Evolutionary conservation across 768 basidiomycete species (phyloP).

Genomic region (Trametes cubensis): DNA sequence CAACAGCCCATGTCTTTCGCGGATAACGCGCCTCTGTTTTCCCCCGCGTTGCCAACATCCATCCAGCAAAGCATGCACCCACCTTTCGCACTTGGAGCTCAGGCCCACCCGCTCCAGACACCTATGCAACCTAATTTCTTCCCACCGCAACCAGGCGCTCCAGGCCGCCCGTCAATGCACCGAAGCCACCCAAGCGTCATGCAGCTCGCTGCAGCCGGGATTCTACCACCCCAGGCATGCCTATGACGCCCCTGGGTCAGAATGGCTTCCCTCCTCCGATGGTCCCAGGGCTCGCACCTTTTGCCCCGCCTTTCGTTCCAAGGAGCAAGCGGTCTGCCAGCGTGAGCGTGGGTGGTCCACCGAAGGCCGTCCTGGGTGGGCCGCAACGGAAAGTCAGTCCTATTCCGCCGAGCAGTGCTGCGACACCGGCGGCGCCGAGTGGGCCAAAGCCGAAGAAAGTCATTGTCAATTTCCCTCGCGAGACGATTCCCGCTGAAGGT

Average conservation of each 20-base stretch:
- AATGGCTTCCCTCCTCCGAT: slow-evolving; percentile 58
- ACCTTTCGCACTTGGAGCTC: slow-evolving; percentile 41
- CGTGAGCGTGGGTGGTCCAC: slow-evolving; percentile 82
- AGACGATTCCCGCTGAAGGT: slow-evolving; percentile 47
- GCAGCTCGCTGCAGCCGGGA: slow-evolving; percentile 62
- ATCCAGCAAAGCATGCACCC: slow-evolving; percentile 62
- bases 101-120: slow-evolving; percentile 55
- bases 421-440: slow-evolving; percentile 33
- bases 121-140: slow-evolving; percentile 73
- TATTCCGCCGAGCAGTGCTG: slow-evolving; percentile 45
- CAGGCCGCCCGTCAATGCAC: slow-evolving; percentile 54
- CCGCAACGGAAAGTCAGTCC: slow-evolving; percentile 78
- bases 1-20: slow-evolving; percentile 58
- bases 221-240: slow-evolving; percentile 58
- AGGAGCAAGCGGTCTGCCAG: slow-evolving; percentile 67
- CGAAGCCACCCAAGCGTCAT: slow-evolving; percentile 63
- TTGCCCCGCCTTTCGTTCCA: slow-evolving; percentile 54
- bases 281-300: slow-evolving; percentile 32
- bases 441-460: slow-evolving; percentile 65
- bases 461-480: slow-evolving; percentile 72
- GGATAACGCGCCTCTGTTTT: slow-evolving; percentile 54
- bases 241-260: slow-evolving; percentile 64
- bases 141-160: slow-evolving; percentile 48
- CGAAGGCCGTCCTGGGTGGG: slow-evolving; percentile 82
- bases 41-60: slow-evolving; percentile 64